Conservation (phyloP, 257 asterid species). For the Coffea canephora region DNA sequence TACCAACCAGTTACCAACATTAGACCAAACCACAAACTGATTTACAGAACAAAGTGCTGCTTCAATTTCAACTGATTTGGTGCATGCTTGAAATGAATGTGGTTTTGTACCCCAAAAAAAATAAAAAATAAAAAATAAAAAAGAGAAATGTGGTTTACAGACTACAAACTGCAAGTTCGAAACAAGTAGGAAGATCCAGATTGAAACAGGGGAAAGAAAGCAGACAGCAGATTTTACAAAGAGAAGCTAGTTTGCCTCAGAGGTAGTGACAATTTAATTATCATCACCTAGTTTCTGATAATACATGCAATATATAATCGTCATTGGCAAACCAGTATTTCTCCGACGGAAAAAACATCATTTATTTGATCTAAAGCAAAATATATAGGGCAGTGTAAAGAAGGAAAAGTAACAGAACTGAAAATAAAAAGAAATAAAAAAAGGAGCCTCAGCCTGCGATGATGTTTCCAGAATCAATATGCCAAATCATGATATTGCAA, state of each 20-base stretch:
- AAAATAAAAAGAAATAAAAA: background rate
- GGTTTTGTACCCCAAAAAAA: too few relatives aligned
- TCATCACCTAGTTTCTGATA: slow-evolving; percentile 45
- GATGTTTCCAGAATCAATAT: background rate
- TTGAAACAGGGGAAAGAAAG: background rate
- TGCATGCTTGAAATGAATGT: too few relatives aligned
- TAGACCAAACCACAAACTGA: background rate
- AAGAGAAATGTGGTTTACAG: background rate
- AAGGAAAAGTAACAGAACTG: background rate
- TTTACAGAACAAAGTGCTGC: too few relatives aligned
- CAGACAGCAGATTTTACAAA: too few relatives aligned
- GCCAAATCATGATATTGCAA: background rate
- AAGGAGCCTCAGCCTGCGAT: background rate
- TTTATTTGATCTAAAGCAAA: background rate
- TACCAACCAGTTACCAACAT: background rate
- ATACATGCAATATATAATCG: slow-evolving; percentile 29
- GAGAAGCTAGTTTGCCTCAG: slow-evolving; percentile 27
- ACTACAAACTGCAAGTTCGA: background rate
- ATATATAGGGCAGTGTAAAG: background rate
- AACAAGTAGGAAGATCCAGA: background rate
- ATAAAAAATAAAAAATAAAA: too few relatives aligned
- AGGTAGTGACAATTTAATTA: slow-evolving; percentile 53
- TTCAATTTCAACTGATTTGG: too few relatives aligned
- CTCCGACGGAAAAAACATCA: too few relatives aligned
- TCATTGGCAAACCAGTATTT: slow-evolving; percentile 42